Base-by-base conservation (phyloP, 441 rosid species). In the Theobroma grandiflorum region DNA sequence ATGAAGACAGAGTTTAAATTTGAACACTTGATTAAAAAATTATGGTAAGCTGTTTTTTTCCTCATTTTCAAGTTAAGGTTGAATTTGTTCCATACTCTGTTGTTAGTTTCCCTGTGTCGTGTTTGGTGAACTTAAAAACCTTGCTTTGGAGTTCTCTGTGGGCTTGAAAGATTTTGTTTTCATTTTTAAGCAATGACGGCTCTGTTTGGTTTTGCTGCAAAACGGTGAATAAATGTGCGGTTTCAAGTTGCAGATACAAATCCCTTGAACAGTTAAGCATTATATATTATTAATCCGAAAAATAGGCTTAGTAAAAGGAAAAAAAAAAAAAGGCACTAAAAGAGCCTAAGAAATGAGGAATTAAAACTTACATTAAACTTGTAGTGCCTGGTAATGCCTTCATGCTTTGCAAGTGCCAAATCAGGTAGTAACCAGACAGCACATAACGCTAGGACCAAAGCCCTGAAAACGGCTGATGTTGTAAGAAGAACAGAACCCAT, bases 311-410 rank as follows among this genome's bases (percentile, higher is more conserved):
- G 31, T 1, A 26, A 26, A 26, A 26, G 1, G 31, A 1, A 1
- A 26, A 26, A 26, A 26, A 26, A 26, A 26, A 26, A 16, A 6
- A 52, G 10, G 16, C 12, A 49, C 15, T 5, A 3, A 22, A 22
- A 55, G 59, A 2, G 15, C 33, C 15, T 18, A n/a, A n/a, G 31
- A 59, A 52, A 22, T 75, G 11, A 26, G 45, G 35, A 35, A 8
- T 4, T 18, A 45, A 45, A 62, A 76, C 59, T 53, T 78, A 83
- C 86, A 79, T 87, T 63, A 33, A 87, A 87, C 80, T 79, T 79
- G 84, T 87, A 85, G 59, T 80, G 80, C 74, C 88, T 70, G 66
- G 82, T 84, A 79, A 80, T 80, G 77, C 89, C 88, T 16, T 42
- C 74, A 76, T 88, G 89, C 79, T 85, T 90, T 72, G 84, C 86